Percentiles rank a stretch among this genome's conserved stretches.
phyloP scores from a whole-genome alignment of 495 filamentous ascomycete genomes.

The Pyrenopolyporus hunteri region DNA sequence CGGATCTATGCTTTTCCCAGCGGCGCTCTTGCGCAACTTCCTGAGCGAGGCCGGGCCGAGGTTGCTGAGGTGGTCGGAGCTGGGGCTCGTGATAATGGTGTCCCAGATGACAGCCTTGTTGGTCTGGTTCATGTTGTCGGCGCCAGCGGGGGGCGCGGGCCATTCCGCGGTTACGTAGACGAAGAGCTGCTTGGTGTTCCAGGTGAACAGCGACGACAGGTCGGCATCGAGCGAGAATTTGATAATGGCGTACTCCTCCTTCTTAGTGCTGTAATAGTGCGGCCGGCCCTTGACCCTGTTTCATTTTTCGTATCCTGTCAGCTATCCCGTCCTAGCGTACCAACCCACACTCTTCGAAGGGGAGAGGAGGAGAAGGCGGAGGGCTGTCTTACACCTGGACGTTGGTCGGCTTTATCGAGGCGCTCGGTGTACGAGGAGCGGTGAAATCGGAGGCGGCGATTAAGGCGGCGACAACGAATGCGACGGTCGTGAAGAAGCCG shows the following conservation, averaged over 20 bases:
- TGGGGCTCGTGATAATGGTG: conserved; percentile 79
- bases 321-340: neutral
- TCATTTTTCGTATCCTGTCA: conserved; percentile 1
- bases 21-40: conserved; percentile 58
- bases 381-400: conserved; percentile 77
- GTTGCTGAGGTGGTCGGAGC: conserved; percentile 61
- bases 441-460: conserved; percentile 80
- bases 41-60: conserved; percentile 56
- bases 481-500: conserved; percentile 96
- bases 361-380: neutral
- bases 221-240: conserved; percentile 89
- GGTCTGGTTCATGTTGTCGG: conserved; percentile 48
- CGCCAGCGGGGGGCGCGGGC: conserved; percentile 55
- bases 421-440: conserved; percentile 69
- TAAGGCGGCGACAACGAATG: conserved; percentile 76
- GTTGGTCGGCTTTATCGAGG: conserved; percentile 71
- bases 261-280: conserved; percentile 90
- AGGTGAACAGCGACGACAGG: conserved; percentile 90
- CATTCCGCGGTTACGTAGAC: conserved; percentile 91
- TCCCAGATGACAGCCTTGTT: conserved; percentile 95
- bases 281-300: conserved; percentile 82
- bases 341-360: no score
- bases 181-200: conserved; percentile 99
- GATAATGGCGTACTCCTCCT: conserved; percentile 93
- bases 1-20: conserved; percentile 59